Evolutionary conservation across 768 basidiomycete species (phyloP).

Genomic region (Gloeopeniophorella convolvens): DNA sequence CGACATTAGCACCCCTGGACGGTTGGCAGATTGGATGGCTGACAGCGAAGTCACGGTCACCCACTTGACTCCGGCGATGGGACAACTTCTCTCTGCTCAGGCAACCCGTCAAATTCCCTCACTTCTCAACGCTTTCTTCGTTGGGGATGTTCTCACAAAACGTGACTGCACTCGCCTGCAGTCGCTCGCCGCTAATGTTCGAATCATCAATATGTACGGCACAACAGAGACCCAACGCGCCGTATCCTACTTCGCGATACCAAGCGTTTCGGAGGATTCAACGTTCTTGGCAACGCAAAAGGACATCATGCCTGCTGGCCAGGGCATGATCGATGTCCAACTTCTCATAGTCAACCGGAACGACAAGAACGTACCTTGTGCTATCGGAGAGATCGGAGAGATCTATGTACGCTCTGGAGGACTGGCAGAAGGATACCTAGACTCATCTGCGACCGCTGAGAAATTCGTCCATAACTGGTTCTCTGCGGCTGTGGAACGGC

Average conservation of each 20-base stretch:
- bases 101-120: conserved; percentile 78
- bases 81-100: conserved; percentile 91
- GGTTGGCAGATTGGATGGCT: conserved; percentile 98
- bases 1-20: conserved; percentile 94
- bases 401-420: conserved; percentile 98
- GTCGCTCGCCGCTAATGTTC: conserved; percentile 83
- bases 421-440: conserved; percentile 90
- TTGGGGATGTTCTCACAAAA: conserved; percentile 98
- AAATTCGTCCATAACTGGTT: conserved; percentile 99
- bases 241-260: conserved; percentile 94
- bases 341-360: conserved; percentile 90
- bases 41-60: conserved; percentile 88
- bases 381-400: conserved; percentile 95
- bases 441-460: conserved; percentile 71
- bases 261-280: conserved; percentile 72
- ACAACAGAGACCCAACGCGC: conserved; percentile 99
- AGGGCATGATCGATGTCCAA: conserved; percentile 97
- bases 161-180: conserved; percentile 95
- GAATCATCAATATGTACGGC: conserved; percentile 99
- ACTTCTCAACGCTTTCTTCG: conserved; percentile 90
- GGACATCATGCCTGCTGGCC: conserved; percentile 95
- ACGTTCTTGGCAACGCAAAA: conserved; percentile 93
- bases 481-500: conserved; percentile 40
- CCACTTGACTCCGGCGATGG: conserved; percentile 98
- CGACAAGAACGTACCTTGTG: conserved; percentile 80